Base-by-base conservation (phyloP, 164 flowering plant species). In the Annona cherimola region DNA sequence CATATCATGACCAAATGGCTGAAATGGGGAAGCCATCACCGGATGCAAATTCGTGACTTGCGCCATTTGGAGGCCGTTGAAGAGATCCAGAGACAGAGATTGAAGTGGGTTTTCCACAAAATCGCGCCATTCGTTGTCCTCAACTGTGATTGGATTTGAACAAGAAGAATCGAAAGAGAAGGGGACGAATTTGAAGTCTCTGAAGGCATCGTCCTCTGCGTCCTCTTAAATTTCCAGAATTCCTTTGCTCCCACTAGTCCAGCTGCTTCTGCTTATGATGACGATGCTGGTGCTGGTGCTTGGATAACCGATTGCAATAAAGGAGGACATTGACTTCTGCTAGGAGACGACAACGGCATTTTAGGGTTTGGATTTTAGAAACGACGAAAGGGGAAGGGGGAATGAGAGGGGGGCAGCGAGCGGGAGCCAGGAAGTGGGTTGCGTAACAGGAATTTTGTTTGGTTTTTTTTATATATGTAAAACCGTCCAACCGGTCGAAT, bases 41-140 rank as follows among this genome's bases (percentile, higher is more conserved):
- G 45, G 6, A 11, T 71, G 42, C 3, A 62, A 45, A 72, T 70
- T 59, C 5, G 81, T 45, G 61, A 71, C 73, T n/a, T n/a, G n/a
- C 43, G 46, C 26, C 0, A 54, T 45, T 9, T 45, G 43, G 57
- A 9, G 4, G 16, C 40, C 69, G 0, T 43, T 39, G 19, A 76
- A 75, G n/a, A 79, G 77, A 76, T 83, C 79, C 45, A 71, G n/a
- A n/a, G n/a, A n/a, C n/a, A n/a, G n/a, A n/a, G n/a, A 78, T 66
- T 40, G 69, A 61, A 61, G 20, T 45, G 83, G 55, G 70, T 9
- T 71, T 50, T 75, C 75, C 26, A 87, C 74, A 83, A 88, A 91
- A 78, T 88, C 93, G 4, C 90, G 88, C 97, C 97, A 92, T 20
- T 87, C 90, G 40, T 84, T 93, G 40, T 83, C 88, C 4, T 74